Conservation (phyloP, 805 yeast genomes). For the Ogataea pini region DNA sequence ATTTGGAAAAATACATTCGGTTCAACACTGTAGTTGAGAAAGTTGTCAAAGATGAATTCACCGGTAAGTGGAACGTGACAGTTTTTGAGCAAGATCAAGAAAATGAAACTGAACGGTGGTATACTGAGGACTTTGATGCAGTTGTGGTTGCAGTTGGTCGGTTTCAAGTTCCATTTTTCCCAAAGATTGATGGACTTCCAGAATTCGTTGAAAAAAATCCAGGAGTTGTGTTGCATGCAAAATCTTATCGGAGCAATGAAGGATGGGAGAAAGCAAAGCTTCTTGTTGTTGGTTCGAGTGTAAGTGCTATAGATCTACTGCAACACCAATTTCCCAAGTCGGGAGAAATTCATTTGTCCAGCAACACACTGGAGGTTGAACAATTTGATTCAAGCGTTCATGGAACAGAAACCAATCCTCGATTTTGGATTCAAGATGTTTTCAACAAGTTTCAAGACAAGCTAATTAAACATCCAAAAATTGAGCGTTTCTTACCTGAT, state of each 20-base stretch:
- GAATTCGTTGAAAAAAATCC: constrained; percentile 48
- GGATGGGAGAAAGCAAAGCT: constrained; percentile 43
- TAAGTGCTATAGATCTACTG: constrained; percentile 74
- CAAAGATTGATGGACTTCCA: constrained; percentile 53
- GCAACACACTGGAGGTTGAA: constrained; percentile 5
- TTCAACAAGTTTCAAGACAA: not conserved
- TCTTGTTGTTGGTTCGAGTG: constrained; percentile 70
- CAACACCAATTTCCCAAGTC: constrained; percentile 34
- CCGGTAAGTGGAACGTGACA: constrained; percentile 36
- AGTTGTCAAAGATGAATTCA: constrained; percentile 21
- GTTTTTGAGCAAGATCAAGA: constrained; percentile 17
- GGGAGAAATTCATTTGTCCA: constrained; percentile 17
- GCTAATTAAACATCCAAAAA: constrained; percentile 31
- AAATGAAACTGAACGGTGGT: constrained; percentile 35
- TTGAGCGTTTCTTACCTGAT: constrained; percentile 30
- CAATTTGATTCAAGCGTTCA: not conserved
- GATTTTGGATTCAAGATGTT: constrained; percentile 6
- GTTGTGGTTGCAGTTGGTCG: constrained; percentile 66
- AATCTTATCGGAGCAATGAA: constrained; percentile 50
- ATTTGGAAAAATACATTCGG: constrained; percentile 39
- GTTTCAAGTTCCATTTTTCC: constrained; percentile 57
- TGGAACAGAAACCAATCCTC: not conserved
- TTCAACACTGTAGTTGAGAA: constrained; percentile 48
- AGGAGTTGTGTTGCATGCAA: constrained; percentile 54
- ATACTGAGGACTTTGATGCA: constrained; percentile 54